Evolutionary conservation across 2,329 filamentous ascomycete genomes (phyloP).

Genomic region (Neodidymelliopsis sp.): DNA sequence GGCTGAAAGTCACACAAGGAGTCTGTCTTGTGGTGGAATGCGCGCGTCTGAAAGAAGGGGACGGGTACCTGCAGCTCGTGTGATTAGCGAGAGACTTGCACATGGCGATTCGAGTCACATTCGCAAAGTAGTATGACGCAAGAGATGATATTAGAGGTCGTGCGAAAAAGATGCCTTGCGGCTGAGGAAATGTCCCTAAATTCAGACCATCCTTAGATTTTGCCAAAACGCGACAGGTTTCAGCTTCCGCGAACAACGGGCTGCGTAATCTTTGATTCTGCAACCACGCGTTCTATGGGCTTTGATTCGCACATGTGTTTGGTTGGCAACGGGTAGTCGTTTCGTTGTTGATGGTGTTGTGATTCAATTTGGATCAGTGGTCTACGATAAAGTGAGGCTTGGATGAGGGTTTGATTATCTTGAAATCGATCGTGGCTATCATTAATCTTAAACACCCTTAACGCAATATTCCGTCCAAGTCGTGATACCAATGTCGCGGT

Average conservation of each 20-base stretch:
- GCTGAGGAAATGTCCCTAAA: constrained; percentile 1
- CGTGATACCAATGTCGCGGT: background rate
- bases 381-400: constrained; percentile 3
- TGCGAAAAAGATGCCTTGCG: too few relatives aligned
- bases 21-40: too few relatives aligned
- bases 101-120: background rate
- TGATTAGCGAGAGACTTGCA: background rate
- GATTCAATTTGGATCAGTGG: background rate
- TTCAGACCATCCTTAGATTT: background rate
- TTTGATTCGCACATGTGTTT: background rate
- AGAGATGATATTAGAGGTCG: background rate
- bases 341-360: background rate
- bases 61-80: constrained; percentile 11
- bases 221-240: constrained; percentile 12
- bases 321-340: background rate
- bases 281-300: background rate
- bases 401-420: background rate
- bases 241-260: constrained; percentile 1
- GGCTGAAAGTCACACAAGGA: too few relatives aligned
- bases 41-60: too few relatives aligned
- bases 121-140: background rate
- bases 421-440: background rate
- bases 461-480: background rate
- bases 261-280: background rate
- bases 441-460: constrained; percentile 5